A percentile compares a stretch with the other conserved stretches of the same genome.
Evolutionary conservation across 2,329 filamentous ascomycete genomes (phyloP).

Genomic region (Fusarium piperis): DNA sequence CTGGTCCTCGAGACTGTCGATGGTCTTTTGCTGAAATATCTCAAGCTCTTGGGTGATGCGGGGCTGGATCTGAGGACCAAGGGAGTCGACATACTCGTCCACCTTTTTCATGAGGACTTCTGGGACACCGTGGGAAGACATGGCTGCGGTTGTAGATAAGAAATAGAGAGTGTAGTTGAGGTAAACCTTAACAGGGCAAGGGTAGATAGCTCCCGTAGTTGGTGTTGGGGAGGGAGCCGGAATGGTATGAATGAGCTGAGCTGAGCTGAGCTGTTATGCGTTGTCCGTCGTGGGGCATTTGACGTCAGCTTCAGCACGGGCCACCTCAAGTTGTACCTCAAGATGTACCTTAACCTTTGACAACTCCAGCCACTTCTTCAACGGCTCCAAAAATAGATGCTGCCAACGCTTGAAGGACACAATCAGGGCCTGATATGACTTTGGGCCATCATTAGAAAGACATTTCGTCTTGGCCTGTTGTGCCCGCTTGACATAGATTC

Average conservation of each 20-base stretch:
- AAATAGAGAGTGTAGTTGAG: neutral
- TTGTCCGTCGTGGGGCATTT: slow-evolving; percentile 3
- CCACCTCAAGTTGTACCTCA: neutral
- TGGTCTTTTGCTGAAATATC: slow-evolving; percentile 55
- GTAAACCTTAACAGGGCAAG: neutral
- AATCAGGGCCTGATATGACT: neutral
- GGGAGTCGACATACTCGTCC: slow-evolving; percentile 58
- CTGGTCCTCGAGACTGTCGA: slow-evolving; percentile 56
- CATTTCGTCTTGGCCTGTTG: neutral
- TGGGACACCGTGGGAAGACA: slow-evolving; percentile 52
- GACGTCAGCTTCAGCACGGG: slow-evolving; percentile 26
- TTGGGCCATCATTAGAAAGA: neutral
- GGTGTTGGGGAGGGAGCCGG: neutral
- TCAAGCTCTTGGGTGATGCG: slow-evolving; percentile 57
- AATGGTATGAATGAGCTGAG: neutral
- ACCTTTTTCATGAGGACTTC: slow-evolving; percentile 56
- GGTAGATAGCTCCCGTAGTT: neutral
- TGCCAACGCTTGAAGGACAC: neutral
- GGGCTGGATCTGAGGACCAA: slow-evolving; percentile 57
- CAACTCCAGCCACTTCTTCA: neutral
- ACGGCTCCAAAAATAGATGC: neutral
- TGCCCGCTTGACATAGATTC: neutral
- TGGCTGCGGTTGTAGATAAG: slow-evolving; percentile 15
- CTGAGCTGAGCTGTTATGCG: slow-evolving; percentile 1
- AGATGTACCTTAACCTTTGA: neutral